Evolutionary conservation across 768 basidiomycete genomes (phyloP).

Genomic region (Panaeolus cyanescens): DNA sequence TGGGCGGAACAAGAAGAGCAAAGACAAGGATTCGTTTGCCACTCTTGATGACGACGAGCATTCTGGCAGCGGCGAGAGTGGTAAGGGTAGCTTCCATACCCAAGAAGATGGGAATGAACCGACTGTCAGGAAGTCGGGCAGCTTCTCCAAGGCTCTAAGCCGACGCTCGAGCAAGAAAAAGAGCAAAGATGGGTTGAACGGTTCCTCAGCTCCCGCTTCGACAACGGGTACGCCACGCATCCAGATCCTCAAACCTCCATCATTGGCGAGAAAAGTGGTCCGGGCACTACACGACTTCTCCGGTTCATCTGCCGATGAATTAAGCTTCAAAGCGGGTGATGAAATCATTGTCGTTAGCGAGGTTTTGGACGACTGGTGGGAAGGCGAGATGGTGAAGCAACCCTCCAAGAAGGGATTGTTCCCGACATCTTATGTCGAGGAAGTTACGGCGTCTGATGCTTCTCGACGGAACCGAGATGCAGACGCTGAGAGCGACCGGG

Average conservation of each 20-base stretch:
- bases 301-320: constrained; percentile 69
- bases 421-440: constrained; percentile 76
- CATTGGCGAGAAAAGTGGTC: constrained; percentile 55
- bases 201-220: constrained; percentile 9
- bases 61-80: constrained; percentile 2
- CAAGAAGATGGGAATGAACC: neutral
- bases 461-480: neutral
- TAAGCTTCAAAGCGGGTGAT: constrained; percentile 73
- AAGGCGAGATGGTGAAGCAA: constrained; percentile 72
- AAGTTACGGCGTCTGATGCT: constrained; percentile 17
- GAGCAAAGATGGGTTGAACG: constrained; percentile 32
- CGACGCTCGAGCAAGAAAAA: constrained; percentile 28
- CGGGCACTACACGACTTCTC: constrained; percentile 76
- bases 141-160: constrained; percentile 25
- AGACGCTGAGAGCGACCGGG: neutral
- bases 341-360: constrained; percentile 78
- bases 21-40: constrained; percentile 59
- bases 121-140: constrained; percentile 24
- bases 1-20: constrained; percentile 55
- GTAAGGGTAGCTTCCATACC: neutral
- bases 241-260: constrained; percentile 50
- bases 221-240: neutral
- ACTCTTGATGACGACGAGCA: constrained; percentile 48
- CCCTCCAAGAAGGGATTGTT: constrained; percentile 63
- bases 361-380: constrained; percentile 90